Evolutionary conservation across 331 rosid species (phyloP), one percentile per base, ranked within the genome.

Genomic region (Quercus phellos): DNA sequence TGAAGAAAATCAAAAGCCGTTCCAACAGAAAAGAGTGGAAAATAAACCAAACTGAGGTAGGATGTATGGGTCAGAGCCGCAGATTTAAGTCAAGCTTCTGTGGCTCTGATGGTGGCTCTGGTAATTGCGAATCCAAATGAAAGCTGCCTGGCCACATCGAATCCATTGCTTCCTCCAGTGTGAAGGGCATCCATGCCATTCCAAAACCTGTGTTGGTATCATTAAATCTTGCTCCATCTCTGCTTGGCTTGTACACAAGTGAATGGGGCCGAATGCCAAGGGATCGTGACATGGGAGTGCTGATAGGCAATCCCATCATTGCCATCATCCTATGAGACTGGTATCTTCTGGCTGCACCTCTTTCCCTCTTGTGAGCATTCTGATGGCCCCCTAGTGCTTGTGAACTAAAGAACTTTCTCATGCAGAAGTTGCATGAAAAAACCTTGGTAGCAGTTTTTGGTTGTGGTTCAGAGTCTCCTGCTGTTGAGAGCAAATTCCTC

Each of bases 361-460:
- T 88, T 73, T 93, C 98, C 72, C 98, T 93, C 83, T 93, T 93
- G 85, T 95, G 98, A 18, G 98, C 99, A 64, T 95, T 95, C 79
- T 93, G 98, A 78, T 93, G 99, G 51, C 98, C 99, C 34, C 99
- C 99, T 76, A 95, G 79, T 55, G 99, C 99, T 55, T 95, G 99
- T 67, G 99, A 95, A 51, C 96, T 93, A 55, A 74, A 89, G 87
- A 95, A 95, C 86, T 91, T 88, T 74, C 97, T 93, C 93, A 87
- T 89, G 88, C 99, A 93, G 88, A 93, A 95, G 87, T 95, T 95
- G 79, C 99, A 95, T 4, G 98, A 95, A 68, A 91, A 95, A 22
- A 92, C 88, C 84, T 88, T 90, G 50, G 80, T 64, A 55, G 82
- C 38, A 58, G 93, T 78, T 71, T 85, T 84, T 74, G 89, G 73